Conservation (phyloP, 371 early-diverging fungal species). For the Catenaria anguillulae region DNA sequence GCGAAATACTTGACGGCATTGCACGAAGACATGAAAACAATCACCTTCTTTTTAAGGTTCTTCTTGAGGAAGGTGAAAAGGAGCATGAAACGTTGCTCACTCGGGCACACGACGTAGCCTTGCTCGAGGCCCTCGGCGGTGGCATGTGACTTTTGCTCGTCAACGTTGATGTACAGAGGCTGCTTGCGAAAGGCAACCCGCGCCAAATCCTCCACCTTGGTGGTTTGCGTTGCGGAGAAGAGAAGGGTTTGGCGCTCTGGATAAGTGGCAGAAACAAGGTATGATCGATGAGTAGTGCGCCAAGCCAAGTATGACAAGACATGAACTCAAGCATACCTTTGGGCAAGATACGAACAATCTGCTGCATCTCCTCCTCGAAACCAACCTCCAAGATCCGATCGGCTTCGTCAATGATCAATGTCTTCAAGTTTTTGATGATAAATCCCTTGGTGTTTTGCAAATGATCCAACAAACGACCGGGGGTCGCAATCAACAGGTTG, state of each 20-base stretch:
- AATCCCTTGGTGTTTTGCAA: conserved; percentile 89
- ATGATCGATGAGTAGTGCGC: neutral
- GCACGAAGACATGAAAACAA: conserved; percentile 93
- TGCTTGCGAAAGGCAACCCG: conserved; percentile 79
- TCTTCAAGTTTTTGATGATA: conserved; percentile 73
- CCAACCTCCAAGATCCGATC: conserved; percentile 96
- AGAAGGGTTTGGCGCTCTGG: conserved; percentile 83
- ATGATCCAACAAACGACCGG: conserved; percentile 95
- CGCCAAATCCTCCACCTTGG: conserved; percentile 92
- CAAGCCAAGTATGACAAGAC: neutral
- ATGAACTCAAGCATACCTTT: conserved; percentile 21
- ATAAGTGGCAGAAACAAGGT: too few species aligned
- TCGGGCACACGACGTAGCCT: conserved; percentile 85
- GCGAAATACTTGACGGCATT: conserved; percentile 90
- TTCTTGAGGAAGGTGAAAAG: conserved; percentile 87
- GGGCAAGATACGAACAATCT: conserved; percentile 80
- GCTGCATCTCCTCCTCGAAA: conserved; percentile 96
- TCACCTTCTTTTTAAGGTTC: conserved; percentile 87
- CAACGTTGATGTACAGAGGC: conserved; percentile 92
- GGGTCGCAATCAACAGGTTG: conserved; percentile 92
- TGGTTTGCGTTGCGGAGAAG: conserved; percentile 97
- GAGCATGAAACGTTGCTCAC: conserved; percentile 78
- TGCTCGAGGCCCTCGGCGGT: conserved; percentile 92
- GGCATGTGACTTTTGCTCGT: conserved; percentile 72
- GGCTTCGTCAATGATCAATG: conserved; percentile 95